Percentiles rank a stretch among this genome's conserved stretches.
phyloP scores from a whole-genome alignment of 2,329 filamentous ascomycete genomes.

The Fusarium paranaense region DNA sequence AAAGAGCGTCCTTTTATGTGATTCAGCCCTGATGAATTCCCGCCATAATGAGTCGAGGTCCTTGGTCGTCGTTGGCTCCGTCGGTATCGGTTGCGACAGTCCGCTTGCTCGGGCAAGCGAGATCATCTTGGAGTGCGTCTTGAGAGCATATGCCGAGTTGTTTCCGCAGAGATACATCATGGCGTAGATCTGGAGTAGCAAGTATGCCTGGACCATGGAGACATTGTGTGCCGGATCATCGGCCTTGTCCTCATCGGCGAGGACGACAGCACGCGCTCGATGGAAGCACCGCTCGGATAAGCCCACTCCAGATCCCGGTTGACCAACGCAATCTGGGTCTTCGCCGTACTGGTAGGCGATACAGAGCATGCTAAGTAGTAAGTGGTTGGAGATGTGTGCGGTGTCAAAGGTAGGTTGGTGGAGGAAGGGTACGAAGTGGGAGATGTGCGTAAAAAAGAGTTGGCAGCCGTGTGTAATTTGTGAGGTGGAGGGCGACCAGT shows the following conservation, averaged over 20 bases:
- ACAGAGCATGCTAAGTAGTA: constrained; percentile 52
- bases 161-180: constrained; percentile 57
- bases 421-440: constrained; percentile 3
- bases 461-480: constrained; percentile 1
- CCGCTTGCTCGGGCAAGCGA: constrained; percentile 50
- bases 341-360: constrained; percentile 54
- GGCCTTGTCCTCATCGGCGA: not conserved
- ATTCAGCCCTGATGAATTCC: constrained; percentile 52
- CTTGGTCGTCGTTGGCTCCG: constrained; percentile 23
- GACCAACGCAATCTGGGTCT: constrained; percentile 47
- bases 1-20: constrained; percentile 56
- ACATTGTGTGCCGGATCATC: constrained; percentile 43
- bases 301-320: constrained; percentile 19
- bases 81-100: constrained; percentile 49
- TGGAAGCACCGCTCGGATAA: constrained; percentile 18
- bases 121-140: constrained; percentile 55
- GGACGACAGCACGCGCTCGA: constrained; percentile 5
- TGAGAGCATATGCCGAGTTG: constrained; percentile 50
- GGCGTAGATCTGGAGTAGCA: constrained; percentile 55
- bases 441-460: constrained; percentile 16
- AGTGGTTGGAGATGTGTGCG: constrained; percentile 26
- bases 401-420: constrained; percentile 9
- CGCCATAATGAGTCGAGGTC: constrained; percentile 49
- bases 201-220: constrained; percentile 51
- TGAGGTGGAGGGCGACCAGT: constrained; percentile 26